phyloP scores from a whole-genome alignment of 352 stramenopile species.

The Phytophthora melonis region DNA sequence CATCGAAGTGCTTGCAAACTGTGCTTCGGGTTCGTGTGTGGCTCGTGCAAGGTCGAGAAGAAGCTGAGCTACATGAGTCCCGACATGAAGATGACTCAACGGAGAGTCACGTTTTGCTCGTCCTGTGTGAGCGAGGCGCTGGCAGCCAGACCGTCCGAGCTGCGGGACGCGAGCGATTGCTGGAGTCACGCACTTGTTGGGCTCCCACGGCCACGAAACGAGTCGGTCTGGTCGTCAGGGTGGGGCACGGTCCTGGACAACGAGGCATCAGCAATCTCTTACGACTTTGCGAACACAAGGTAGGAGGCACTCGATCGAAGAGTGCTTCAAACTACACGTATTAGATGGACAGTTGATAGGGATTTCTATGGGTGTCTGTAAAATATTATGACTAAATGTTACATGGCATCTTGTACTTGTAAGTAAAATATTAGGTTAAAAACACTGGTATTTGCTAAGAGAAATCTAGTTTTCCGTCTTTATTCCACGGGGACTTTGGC shows the following conservation, averaged over 20 bases:
- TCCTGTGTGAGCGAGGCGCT: constrained; percentile 39
- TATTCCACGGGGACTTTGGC: too few species aligned
- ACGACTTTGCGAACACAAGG: constrained; percentile 37
- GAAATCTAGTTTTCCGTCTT: too few species aligned
- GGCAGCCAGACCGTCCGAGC: constrained; percentile 16
- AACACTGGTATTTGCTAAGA: too few species aligned
- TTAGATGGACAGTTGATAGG: neutral
- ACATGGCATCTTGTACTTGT: too few species aligned
- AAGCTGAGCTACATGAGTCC: constrained; percentile 49
- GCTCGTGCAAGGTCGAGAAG: constrained; percentile 40
- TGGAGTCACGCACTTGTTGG: constrained; percentile 1
- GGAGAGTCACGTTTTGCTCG: constrained; percentile 50
- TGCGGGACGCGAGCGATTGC: constrained; percentile 20
- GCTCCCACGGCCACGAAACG: constrained; percentile 7
- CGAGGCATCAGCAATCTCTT: constrained; percentile 18
- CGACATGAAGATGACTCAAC: constrained; percentile 40
- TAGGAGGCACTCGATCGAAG: constrained; percentile 25
- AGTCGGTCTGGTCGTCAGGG: constrained; percentile 13
- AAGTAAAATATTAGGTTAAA: too few species aligned
- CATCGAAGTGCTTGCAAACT: constrained; percentile 41
- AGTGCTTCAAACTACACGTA: constrained; percentile 1
- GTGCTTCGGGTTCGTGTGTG: constrained; percentile 43
- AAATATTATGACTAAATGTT: too few species aligned
- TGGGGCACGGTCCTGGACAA: constrained; percentile 30
- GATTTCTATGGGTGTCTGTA: too few species aligned